Evolutionary conservation across 371 early-diverging fungal species (phyloP), one percentile per base, ranked within the genome.

Genomic region (Mortierella sp.): DNA sequence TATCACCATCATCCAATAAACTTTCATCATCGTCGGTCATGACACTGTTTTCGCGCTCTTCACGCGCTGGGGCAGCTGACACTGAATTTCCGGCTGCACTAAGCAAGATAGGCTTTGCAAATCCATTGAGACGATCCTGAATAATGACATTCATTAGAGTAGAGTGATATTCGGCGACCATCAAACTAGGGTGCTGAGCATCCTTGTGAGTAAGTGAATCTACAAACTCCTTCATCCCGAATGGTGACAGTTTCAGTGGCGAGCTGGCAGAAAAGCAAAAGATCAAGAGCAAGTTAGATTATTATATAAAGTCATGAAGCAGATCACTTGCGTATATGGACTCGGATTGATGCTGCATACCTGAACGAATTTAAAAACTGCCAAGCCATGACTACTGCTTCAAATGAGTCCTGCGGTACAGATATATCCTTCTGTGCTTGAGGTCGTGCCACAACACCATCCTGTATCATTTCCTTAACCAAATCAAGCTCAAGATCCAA

Each of bases 301-400:
- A 31, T 17, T 22, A 61, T 23, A 43, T 37, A 37, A 10, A 37
- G 7, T 10, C 37, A 37, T 7, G 37, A 7, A 10, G 37, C 10
- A 37, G 10, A 37, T 37, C 37, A 10, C 37, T 37, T 37, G 37
- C 37, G 4, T 37, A 37, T 37, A 40, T 2, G 15, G 15, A 40
- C 10, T 40, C 40, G 10, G 8, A 40, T 40, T 40, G 40, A 40
- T 2, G 10, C 3, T 26, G 32, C 8, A 5, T 69, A 83, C 83
- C 83, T 70, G 63, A 71, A 85, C 1, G 82, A 69, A 66, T 72
- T 76, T 29, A 85, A 62, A 64, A 85, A 85, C 34, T 84, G 79
- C 85, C 85, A 85, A 7, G 69, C 34, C 72, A 76, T 70, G 61
- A 85, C 42, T 19, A 84, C 62, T 0, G 70, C 57, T 61, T 81